Percentiles rank a stretch among this genome's conserved stretches.
These are phyloP conservation scores for Climacium dendroides DNA, from an alignment of 225 moss, liverwort and hornwort genomes.

Conservation along the genomic window DNA sequence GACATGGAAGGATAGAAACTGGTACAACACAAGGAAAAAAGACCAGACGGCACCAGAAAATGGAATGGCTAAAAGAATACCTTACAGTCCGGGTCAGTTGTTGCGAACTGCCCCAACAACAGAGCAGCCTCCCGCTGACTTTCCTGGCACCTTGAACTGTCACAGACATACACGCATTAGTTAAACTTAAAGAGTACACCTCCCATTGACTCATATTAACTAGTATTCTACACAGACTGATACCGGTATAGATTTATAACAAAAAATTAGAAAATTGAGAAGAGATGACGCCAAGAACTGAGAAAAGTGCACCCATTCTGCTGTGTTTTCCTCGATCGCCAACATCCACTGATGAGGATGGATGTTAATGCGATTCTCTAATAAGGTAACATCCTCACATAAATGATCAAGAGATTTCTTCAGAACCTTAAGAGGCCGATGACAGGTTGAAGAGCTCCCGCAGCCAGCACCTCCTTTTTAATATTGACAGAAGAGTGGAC, in stretches of 20 bases:
- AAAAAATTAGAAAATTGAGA: neutral
- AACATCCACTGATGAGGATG: neutral
- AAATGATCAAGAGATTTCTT: neutral
- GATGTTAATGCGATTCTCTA: neutral
- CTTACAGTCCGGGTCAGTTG: conserved; percentile 99
- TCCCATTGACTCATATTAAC: neutral
- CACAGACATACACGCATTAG: neutral
- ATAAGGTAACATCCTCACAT: neutral
- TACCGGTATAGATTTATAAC: neutral
- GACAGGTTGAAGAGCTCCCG: conserved; percentile 96
- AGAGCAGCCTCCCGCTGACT: conserved; percentile 97
- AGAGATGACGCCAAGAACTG: neutral
- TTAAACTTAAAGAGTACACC: neutral
- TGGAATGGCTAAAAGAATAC: conserved; percentile 1
- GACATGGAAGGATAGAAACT: neutral
- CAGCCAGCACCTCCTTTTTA: conserved; percentile 91
- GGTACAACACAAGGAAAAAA: neutral
- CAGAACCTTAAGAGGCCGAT: conserved; percentile 88
- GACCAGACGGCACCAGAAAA: neutral
- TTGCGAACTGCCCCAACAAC: conserved; percentile 90
- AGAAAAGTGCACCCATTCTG: neutral
- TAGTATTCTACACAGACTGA: neutral
- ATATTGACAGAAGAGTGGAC: conserved; percentile 93
- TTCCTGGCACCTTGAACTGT: conserved; percentile 93
- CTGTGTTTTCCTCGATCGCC: neutral